These are phyloP conservation scores for Tylopilus sp. DNA, from an alignment of 1,284 basidiomycete genomes.

Conservation along the genomic window DNA sequence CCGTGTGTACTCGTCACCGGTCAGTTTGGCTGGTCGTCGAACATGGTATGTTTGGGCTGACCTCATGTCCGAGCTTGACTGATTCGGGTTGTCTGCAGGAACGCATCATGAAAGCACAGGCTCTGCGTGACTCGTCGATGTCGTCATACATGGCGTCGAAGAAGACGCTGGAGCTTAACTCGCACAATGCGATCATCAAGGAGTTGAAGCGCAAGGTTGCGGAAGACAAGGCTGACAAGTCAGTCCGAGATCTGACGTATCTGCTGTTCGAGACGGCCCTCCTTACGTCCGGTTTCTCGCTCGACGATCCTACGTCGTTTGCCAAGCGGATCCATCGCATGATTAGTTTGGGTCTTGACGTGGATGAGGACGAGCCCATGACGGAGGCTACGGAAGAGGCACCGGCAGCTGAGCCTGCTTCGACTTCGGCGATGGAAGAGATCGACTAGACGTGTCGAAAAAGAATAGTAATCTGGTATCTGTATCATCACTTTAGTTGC, in stretches of 20 bases:
- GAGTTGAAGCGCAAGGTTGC: conserved; percentile 94
- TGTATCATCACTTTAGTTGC: conserved; percentile 31
- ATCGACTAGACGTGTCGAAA: conserved; percentile 58
- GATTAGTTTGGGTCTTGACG: conserved; percentile 84
- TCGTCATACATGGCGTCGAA: conserved; percentile 99
- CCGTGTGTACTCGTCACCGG: conserved; percentile 97
- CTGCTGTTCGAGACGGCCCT: conserved; percentile 97
- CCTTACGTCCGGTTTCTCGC: conserved; percentile 90
- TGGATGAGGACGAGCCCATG: conserved; percentile 65
- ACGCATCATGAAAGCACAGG: conserved; percentile 99
- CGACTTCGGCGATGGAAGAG: conserved; percentile 81
- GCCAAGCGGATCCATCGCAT: conserved; percentile 96
- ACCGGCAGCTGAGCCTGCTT: conserved; percentile 50
- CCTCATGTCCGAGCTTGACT: conserved; percentile 2
- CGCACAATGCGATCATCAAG: conserved; percentile 90
- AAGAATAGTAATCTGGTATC: conserved; percentile 16
- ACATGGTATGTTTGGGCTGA: conserved; percentile 69
- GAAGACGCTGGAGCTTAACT: conserved; percentile 99
- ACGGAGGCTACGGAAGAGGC: conserved; percentile 30
- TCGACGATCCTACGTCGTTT: conserved; percentile 94
- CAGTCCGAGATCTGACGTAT: conserved; percentile 93
- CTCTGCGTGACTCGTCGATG: conserved; percentile 97
- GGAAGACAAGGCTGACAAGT: conserved; percentile 98
- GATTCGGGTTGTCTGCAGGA: conserved; percentile 46
- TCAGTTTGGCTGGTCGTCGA: conserved; percentile 99